Evolutionary conservation across 2,329 filamentous ascomycete species (phyloP).

Genomic region (Exophiala spinifera): DNA sequence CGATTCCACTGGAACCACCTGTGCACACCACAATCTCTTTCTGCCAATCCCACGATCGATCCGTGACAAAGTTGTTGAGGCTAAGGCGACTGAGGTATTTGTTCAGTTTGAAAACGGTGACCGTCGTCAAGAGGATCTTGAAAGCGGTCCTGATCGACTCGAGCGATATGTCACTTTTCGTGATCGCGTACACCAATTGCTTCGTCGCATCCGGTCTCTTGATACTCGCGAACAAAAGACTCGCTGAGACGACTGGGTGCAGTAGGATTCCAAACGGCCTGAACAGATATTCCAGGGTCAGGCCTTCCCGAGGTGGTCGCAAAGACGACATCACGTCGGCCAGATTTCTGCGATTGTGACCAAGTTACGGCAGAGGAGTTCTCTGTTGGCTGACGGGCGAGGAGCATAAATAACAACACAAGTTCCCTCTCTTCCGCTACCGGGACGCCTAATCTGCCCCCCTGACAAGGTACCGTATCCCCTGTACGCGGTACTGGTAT

Average conservation of each 20-base stretch:
- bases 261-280: slow-evolving; percentile 5
- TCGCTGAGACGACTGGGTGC: neutral
- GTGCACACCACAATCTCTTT: slow-evolving; percentile 40
- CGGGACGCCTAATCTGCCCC: too few relatives aligned
- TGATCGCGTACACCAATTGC: neutral
- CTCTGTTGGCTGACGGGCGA: too few relatives aligned
- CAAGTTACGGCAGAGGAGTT: neutral
- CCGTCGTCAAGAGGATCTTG: neutral
- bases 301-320: slow-evolving; percentile 1
- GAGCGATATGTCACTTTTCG: neutral
- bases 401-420: too few relatives aligned
- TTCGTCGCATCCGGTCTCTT: neutral
- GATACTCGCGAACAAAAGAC: neutral
- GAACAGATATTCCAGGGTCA: slow-evolving; percentile 2
- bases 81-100: neutral
- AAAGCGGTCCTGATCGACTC: neutral
- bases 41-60: slow-evolving; percentile 31
- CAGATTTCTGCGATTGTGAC: neutral
- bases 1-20: slow-evolving; percentile 71
- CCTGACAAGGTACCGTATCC: too few relatives aligned
- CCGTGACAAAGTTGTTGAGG: slow-evolving; percentile 6
- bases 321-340: neutral
- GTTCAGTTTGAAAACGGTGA: neutral
- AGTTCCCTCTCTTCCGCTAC: too few relatives aligned
- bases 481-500: neutral